A percentile compares a stretch with the other conserved stretches of the same genome.
Evolutionary conservation across 78 protist species (phyloP).

Genomic region (Dictyostelium purpureum): DNA sequence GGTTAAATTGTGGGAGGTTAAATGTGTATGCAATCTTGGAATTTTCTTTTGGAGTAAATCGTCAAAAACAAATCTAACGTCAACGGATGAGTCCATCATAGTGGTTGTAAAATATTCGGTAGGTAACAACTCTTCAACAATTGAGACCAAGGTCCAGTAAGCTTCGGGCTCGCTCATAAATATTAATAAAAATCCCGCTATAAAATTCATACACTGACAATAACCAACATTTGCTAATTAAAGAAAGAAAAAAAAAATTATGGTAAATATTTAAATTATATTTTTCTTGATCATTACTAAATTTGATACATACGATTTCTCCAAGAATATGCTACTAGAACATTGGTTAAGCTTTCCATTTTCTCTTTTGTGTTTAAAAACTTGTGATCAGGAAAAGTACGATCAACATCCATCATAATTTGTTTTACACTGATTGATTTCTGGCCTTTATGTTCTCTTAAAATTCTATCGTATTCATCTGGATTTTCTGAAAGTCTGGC

Average conservation of each 20-base stretch:
- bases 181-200: constrained; percentile 87
- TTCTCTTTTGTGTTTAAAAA: constrained; percentile 53
- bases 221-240: constrained; percentile 84
- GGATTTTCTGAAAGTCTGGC: constrained; percentile 19
- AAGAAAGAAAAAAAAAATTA: neutral
- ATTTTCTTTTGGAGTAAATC: constrained; percentile 51
- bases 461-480: constrained; percentile 37
- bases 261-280: neutral
- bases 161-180: constrained; percentile 89
- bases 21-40: constrained; percentile 49
- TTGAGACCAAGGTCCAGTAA: constrained; percentile 87
- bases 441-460: constrained; percentile 17
- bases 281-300: neutral
- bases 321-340: constrained; percentile 85
- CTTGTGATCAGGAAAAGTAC: constrained; percentile 90
- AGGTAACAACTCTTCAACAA: constrained; percentile 87
- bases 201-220: constrained; percentile 93
- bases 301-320: constrained; percentile 72
- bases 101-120: constrained; percentile 73
- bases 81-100: constrained; percentile 81
- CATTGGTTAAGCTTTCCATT: constrained; percentile 54
- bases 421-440: constrained; percentile 56
- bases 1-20: constrained; percentile 20
- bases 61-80: constrained; percentile 78
- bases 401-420: constrained; percentile 79